A percentile compares a stretch with the other conserved stretches of the same genome.
phyloP scores from a whole-genome alignment of 352 stramenopile species.

The Phytophthora rubi region DNA sequence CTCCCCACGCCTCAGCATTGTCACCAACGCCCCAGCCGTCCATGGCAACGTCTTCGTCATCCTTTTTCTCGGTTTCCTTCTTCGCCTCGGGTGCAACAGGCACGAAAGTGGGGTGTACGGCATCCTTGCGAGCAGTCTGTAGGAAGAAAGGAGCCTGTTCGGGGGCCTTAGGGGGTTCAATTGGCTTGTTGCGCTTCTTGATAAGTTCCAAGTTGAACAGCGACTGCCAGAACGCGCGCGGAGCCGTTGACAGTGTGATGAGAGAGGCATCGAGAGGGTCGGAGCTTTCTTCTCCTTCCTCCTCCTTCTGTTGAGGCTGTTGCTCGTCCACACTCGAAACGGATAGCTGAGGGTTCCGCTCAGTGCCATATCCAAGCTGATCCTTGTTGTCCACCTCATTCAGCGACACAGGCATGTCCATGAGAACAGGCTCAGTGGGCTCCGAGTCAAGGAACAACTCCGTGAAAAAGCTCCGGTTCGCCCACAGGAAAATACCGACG shows the following conservation, averaged over 20 bases:
- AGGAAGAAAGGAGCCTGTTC: constrained; percentile 96
- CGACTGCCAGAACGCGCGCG: constrained; percentile 90
- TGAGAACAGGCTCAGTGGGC: constrained; percentile 75
- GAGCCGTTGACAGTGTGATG: constrained; percentile 80
- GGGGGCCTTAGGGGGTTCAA: constrained; percentile 93
- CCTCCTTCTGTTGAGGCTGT: constrained; percentile 50
- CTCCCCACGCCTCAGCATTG: constrained; percentile 71
- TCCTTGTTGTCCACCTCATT: constrained; percentile 85
- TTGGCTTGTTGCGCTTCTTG: constrained; percentile 96
- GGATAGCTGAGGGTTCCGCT: constrained; percentile 57
- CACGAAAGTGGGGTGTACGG: constrained; percentile 82
- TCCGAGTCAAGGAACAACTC: constrained; percentile 87
- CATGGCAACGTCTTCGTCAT: constrained; percentile 50
- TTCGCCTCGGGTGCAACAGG: constrained; percentile 42
- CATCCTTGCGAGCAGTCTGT: constrained; percentile 87
- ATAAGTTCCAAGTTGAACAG: constrained; percentile 95
- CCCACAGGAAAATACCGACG: constrained; percentile 95
- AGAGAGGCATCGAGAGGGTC: constrained; percentile 65
- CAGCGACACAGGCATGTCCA: constrained; percentile 92
- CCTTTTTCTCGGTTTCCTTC: constrained; percentile 31
- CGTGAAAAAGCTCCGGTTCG: constrained; percentile 94
- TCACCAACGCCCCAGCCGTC: constrained; percentile 70
- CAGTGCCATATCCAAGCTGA: constrained; percentile 56
- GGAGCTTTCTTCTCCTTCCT: constrained; percentile 37
- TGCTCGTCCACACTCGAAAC: constrained; percentile 48